Percentiles rank a stretch among this genome's conserved stretches.
These are phyloP conservation scores for Sarocladiaceae sp. DNA, from an alignment of 2,329 filamentous ascomycete genomes.

Conservation along the genomic window DNA sequence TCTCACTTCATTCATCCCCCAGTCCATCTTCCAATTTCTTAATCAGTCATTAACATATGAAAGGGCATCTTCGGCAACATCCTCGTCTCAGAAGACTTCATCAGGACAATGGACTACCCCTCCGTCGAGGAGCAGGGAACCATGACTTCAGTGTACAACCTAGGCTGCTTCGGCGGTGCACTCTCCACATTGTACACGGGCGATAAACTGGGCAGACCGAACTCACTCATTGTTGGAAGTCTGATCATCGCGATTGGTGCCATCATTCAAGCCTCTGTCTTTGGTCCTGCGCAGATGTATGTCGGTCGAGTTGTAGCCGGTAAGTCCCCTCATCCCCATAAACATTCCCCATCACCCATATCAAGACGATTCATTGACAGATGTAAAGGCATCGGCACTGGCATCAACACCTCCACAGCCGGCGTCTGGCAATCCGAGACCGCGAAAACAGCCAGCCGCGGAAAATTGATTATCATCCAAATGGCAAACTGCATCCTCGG, in stretches of 20 bases:
- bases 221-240: constrained; percentile 26
- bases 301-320: constrained; percentile 18
- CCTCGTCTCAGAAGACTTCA: constrained; percentile 21
- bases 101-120: constrained; percentile 16
- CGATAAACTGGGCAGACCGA: constrained; percentile 39
- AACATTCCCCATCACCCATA: neutral
- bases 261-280: constrained; percentile 14
- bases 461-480: constrained; percentile 27
- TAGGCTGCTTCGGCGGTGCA: constrained; percentile 45
- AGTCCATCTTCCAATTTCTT: too few species aligned
- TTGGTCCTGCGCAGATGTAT: constrained; percentile 21
- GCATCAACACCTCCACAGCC: constrained; percentile 32
- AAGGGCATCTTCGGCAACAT: constrained; percentile 27
- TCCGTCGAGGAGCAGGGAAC: constrained; percentile 12
- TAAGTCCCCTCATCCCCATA: neutral
- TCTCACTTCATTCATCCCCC: too few species aligned
- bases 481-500: constrained; percentile 27
- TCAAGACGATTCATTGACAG: neutral
- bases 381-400: constrained; percentile 37
- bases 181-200: constrained; percentile 35
- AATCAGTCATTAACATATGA: too few species aligned
- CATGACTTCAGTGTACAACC: constrained; percentile 34
- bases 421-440: constrained; percentile 35
- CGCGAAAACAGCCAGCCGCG: constrained; percentile 25
- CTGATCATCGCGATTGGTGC: constrained; percentile 11